These are phyloP conservation scores for Daedalea quercina DNA, from an alignment of 768 basidiomycete genomes.

Conservation along the genomic window DNA sequence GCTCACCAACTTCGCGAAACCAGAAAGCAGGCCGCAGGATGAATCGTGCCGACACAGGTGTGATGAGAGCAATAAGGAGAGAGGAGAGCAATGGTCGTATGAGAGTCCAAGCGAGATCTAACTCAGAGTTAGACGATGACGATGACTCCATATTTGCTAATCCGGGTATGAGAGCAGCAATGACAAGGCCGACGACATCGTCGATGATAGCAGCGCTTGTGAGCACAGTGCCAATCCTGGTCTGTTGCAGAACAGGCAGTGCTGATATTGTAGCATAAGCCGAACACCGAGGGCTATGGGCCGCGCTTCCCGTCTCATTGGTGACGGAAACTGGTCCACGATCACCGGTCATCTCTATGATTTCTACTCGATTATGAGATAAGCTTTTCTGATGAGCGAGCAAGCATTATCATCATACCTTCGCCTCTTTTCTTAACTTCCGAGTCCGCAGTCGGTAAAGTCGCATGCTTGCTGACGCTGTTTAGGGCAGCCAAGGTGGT, in stretches of 20 bases:
- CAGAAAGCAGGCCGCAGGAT: conserved; percentile 16
- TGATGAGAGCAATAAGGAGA: conserved; percentile 38
- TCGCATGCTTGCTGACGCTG: conserved; percentile 6
- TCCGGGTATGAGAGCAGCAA: conserved; percentile 45
- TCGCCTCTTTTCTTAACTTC: background rate
- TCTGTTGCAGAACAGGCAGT: conserved; percentile 24
- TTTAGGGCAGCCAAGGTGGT: conserved; percentile 58
- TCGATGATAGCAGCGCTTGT: conserved; percentile 59
- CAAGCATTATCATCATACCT: too few species aligned
- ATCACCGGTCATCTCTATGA: background rate
- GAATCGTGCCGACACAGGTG: conserved; percentile 27
- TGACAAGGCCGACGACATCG: conserved; percentile 56
- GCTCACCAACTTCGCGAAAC: conserved; percentile 11
- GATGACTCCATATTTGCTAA: conserved; percentile 20
- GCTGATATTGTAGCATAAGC: background rate
- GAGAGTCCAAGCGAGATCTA: conserved; percentile 28
- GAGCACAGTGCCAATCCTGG: conserved; percentile 49
- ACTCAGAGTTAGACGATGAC: conserved; percentile 12
- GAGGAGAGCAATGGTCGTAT: conserved; percentile 52
- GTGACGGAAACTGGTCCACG: background rate
- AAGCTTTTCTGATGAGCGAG: too few species aligned
- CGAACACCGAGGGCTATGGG: background rate
- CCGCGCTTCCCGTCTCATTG: background rate
- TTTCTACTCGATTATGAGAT: background rate
- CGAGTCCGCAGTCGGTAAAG: background rate